Base-by-base conservation (phyloP, 176 grass and related monocot species). In the Rhynchospora breviuscula region DNA sequence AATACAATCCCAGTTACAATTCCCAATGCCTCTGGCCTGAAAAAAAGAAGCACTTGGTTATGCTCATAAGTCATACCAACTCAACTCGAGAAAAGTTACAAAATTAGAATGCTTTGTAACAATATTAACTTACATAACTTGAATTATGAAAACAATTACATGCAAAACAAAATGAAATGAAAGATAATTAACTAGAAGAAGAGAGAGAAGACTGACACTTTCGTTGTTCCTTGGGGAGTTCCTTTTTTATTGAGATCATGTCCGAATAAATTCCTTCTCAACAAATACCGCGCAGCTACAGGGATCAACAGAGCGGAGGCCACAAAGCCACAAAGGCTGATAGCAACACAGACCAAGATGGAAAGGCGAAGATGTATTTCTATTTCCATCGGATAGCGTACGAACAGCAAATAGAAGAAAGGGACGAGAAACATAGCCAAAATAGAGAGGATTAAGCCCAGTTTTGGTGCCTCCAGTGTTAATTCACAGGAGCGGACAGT, bases 201-300 rank as follows among this genome's bases (percentile, higher is more conserved):
- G 60, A 63, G 59, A 62, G 7, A 63, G 60, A 79, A 52, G 63
- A 86, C 92, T 90, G 33, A 97, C 94, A 97, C 94, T 90, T 77
- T 88, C 79, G 90, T 88, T 77, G 87, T 40, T 67, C 94, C 94
- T 80, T 80, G 53, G 74, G 89, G 94, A 69, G 90, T 87, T 29
- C 94, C 94, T 65, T 57, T 88, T 87, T 97, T 97, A 88, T 97
- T 97, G 88, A 97, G 93, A 82, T 97, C 94, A 69, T 84, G 91
- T 46, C 94, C 94, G 53, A 90, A 97, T 78, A 97, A 86, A 43
- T 89, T 83, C 78, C 94, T 84, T 6, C 89, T 85, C 47, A 91
- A 82, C 77, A 90, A 86, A 88, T 97, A 97, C 60, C 89, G 85
- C 19, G 94, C 91, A 5, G 94, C 91, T 53, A 93, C 86, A 0